Evolutionary conservation across 306 rosid genomes (phyloP), one percentile per base, ranked within the genome.

Genomic region (Begonia masoniana): DNA sequence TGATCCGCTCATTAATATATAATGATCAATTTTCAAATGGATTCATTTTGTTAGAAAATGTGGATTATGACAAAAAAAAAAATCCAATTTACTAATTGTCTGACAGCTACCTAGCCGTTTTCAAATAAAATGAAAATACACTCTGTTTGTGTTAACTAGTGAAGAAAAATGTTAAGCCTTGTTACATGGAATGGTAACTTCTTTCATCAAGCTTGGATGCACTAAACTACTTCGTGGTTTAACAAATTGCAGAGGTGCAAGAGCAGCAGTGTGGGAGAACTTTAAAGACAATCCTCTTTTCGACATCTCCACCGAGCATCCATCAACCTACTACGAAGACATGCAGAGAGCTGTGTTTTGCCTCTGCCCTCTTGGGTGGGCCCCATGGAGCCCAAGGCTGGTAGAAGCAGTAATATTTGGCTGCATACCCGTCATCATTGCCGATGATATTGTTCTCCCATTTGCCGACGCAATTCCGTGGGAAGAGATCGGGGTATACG

Each of bases 231-330:
- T 17, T 4, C 1, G 2, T 31, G 39, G 15, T 59, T 39, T 60
- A 39, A 2, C 24, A 67, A 55, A 50, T 65, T 23, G 31, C 67
- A 85, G 95, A 73, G 95, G 95, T 47, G 95, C 95, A 64, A 71
- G 95, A 43, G 95, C 95, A 55, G 97, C 97, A 47, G 95, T 91
- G 60, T 91, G 97, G 97, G 97, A 91, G 82, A 91, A 91, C 75
- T 91, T 91, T 23, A 91, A 91, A 73, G 79, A 85, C 82, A 91
- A 85, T 62, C 97, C 97, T 7, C 80, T 91, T 50, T 91, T 91
- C 76, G 97, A 91, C 76, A 83, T 91, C 55, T 91, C 97, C 46
- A 85, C 97, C 0, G 96, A 91, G 65, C 97, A 91, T 63, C 97
- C 97, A 21, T 75, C 85, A 21, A 91, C 97, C 15, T 91, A 91